Evolutionary conservation across 768 basidiomycete species (phyloP).

Genomic region (Boletus subparvulus): DNA sequence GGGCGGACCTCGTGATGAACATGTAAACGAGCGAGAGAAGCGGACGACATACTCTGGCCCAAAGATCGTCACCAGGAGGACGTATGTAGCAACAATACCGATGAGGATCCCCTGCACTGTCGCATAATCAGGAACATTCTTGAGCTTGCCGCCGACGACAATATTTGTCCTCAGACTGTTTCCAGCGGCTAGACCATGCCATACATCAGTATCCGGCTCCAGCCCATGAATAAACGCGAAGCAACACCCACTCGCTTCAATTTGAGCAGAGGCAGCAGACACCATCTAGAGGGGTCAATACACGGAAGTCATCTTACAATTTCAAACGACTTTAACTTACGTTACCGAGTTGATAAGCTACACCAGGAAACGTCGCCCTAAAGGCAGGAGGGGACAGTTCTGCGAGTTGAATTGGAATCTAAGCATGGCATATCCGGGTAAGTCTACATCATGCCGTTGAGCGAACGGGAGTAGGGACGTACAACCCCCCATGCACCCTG

Average conservation of each 20-base stretch:
- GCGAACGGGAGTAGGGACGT: slow-evolving; percentile 26
- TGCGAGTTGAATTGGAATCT: slow-evolving; percentile 74
- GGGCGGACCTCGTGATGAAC: background rate
- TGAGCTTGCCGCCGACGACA: slow-evolving; percentile 35
- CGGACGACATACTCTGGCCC: slow-evolving; percentile 65
- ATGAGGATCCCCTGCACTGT: slow-evolving; percentile 88
- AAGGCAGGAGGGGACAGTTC: slow-evolving; percentile 89
- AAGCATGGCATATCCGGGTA: background rate
- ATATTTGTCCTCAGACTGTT: slow-evolving; percentile 53
- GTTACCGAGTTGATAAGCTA: slow-evolving; percentile 83
- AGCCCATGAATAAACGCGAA: background rate
- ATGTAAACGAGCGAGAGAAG: background rate
- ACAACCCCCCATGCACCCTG: slow-evolving; percentile 92
- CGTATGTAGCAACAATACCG: slow-evolving; percentile 75
- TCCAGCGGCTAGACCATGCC: slow-evolving; percentile 50
- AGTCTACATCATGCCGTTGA: background rate
- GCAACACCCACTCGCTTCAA: slow-evolving; percentile 26
- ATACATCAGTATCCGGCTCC: background rate
- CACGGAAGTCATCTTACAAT: background rate
- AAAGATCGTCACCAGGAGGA: slow-evolving; percentile 71
- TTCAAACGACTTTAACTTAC: slow-evolving; percentile 17
- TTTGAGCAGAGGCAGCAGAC: slow-evolving; percentile 69
- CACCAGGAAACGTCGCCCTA: slow-evolving; percentile 84
- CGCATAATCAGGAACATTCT: slow-evolving; percentile 61
- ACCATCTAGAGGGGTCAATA: slow-evolving; percentile 44